Percentiles rank a stretch among this genome's conserved stretches.
phyloP scores from a whole-genome alignment of 2,329 filamentous ascomycete species.

The Penicillium sp. region DNA sequence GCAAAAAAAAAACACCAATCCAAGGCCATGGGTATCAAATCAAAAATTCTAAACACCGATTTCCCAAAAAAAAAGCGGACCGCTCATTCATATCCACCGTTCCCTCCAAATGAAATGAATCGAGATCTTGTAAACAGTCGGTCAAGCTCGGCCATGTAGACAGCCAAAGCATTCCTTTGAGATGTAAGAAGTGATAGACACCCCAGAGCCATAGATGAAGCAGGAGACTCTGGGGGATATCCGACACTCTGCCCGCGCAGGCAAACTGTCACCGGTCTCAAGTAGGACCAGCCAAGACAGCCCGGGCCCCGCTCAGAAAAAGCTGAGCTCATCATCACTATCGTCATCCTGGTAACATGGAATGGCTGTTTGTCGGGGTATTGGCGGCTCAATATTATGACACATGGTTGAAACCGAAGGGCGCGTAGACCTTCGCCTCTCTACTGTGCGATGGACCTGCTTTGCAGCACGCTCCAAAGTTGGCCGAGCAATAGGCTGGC shows the following conservation, averaged over 20 bases:
- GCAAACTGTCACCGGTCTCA: background rate
- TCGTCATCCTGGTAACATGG: conserved; percentile 32
- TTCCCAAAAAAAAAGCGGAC: background rate
- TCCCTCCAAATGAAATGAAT: conserved; percentile 5
- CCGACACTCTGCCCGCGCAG: background rate
- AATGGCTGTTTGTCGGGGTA: conserved; percentile 20
- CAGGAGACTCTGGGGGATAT: background rate
- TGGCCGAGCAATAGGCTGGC: background rate
- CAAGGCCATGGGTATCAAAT: conserved; percentile 20
- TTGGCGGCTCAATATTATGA: background rate
- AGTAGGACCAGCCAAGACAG: background rate
- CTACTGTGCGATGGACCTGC: conserved; percentile 17
- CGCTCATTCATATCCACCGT: conserved; percentile 5
- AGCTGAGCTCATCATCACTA: conserved; percentile 43
- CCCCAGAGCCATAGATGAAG: background rate
- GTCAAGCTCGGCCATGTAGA: background rate
- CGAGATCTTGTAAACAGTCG: background rate
- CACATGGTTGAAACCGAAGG: conserved; percentile 7
- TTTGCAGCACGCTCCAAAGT: conserved; percentile 15
- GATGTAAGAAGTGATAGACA: conserved; percentile 1
- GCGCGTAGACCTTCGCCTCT: conserved; percentile 18
- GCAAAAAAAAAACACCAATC: conserved; percentile 10
- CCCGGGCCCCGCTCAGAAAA: conserved; percentile 25
- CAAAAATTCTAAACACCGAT: conserved; percentile 8
- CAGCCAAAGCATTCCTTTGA: background rate